Conservation (phyloP, 768 basidiomycete species). For the Guyanaporus albipodus region DNA sequence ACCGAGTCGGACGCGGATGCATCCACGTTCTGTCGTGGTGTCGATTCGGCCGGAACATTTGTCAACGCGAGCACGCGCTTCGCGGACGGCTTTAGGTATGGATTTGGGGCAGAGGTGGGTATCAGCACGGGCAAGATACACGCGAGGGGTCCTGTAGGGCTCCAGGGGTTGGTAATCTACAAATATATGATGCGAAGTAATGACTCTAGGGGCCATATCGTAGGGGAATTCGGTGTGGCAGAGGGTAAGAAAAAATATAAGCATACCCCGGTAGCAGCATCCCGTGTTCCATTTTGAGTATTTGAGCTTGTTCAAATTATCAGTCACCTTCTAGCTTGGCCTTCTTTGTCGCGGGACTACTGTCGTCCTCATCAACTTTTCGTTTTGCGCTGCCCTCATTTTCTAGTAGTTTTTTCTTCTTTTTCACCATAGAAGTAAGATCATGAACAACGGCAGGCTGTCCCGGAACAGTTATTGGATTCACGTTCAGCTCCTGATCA, state of each 20-base stretch:
- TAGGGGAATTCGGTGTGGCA: constrained; percentile 76
- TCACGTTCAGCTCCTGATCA: constrained; percentile 63
- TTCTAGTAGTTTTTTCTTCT: constrained; percentile 64
- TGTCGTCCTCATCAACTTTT: constrained; percentile 62
- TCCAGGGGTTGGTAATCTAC: constrained; percentile 92
- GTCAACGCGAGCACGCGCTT: constrained; percentile 96
- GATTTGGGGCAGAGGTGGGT: constrained; percentile 97
- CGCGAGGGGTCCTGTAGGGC: constrained; percentile 91
- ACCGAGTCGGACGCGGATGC: constrained; percentile 70
- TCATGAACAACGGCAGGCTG: constrained; percentile 62
- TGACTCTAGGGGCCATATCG: constrained; percentile 73
- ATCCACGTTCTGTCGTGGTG: constrained; percentile 75
- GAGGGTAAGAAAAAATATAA: constrained; percentile 69
- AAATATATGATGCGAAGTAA: constrained; percentile 90
- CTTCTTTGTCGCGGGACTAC: constrained; percentile 53
- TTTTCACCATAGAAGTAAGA: constrained; percentile 78
- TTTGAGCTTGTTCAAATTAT: neutral
- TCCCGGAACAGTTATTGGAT: constrained; percentile 31
- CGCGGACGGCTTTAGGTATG: constrained; percentile 94
- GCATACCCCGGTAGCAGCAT: constrained; percentile 39
- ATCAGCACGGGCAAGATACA: constrained; percentile 97
- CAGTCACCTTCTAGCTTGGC: constrained; percentile 47
- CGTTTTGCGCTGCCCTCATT: constrained; percentile 50
- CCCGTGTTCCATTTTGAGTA: constrained; percentile 23
- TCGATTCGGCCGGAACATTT: constrained; percentile 90